phyloP scores from a whole-genome alignment of 106 monocot genomes.

The Dioscorea dumetorum region DNA sequence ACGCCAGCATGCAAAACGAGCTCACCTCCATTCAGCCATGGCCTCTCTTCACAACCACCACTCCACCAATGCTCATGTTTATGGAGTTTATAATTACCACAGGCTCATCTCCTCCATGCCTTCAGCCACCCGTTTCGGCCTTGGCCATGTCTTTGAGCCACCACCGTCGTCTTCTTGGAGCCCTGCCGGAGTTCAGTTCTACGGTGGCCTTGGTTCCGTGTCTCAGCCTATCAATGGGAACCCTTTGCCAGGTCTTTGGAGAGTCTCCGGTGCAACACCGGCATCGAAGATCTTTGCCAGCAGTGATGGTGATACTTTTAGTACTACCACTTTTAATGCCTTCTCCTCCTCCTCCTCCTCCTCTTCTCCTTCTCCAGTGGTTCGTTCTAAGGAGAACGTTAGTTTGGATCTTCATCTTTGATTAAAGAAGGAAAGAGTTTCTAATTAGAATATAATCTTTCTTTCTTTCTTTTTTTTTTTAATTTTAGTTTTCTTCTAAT shows the following conservation, averaged over 20 bases:
- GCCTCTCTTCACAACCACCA: slow-evolving; percentile 3
- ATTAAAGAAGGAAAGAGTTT: not conserved
- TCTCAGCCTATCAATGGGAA: slow-evolving; percentile 37
- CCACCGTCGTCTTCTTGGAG: not conserved
- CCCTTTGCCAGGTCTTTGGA: slow-evolving; percentile 39
- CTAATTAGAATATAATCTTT: not conserved
- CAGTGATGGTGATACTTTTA: not conserved
- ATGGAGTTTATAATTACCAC: slow-evolving; percentile 17
- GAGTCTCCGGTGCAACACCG: not conserved
- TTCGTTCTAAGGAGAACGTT: slow-evolving; percentile 25
- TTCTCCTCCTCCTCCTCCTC: slow-evolving; percentile 9
- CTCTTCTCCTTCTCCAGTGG: slow-evolving; percentile 1
- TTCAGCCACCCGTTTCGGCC: not conserved
- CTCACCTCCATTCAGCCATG: slow-evolving; percentile 28
- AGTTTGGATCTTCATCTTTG: slow-evolving; percentile 69
- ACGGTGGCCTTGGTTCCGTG: slow-evolving; percentile 21
- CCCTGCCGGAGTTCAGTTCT: slow-evolving; percentile 1
- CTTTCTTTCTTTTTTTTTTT: not conserved
- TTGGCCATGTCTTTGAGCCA: not conserved
- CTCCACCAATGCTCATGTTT: slow-evolving; percentile 1
- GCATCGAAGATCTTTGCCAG: slow-evolving; percentile 2
- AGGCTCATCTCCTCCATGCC: slow-evolving; percentile 4
- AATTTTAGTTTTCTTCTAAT: not conserved
- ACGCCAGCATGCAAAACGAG: slow-evolving; percentile 63
- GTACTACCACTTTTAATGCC: not conserved